phyloP scores from a whole-genome alignment of 495 filamentous ascomycete genomes.

The Tetracladium setigerum region DNA sequence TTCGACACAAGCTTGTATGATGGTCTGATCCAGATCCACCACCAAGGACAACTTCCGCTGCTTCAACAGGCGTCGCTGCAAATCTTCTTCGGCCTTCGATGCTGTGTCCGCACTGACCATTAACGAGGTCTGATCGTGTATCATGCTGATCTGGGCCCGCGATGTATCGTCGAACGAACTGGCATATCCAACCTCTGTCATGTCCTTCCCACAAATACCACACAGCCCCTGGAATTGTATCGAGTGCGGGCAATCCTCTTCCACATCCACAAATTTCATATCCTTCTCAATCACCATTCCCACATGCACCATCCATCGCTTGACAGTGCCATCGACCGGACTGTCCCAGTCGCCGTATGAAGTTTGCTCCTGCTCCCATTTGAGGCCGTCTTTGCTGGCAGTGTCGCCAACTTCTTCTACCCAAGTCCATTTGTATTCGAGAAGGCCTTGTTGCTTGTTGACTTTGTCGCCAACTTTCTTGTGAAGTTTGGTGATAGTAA shows the following conservation, averaged over 20 bases:
- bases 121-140: conserved; percentile 81
- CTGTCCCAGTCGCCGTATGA: conserved; percentile 74
- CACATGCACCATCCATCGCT: conserved; percentile 63
- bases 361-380: conserved; percentile 58
- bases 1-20: conserved; percentile 97
- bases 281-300: conserved; percentile 59
- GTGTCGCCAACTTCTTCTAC: conserved; percentile 67
- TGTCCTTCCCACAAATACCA: conserved; percentile 90
- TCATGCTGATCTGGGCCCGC: conserved; percentile 87
- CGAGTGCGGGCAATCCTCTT: conserved; percentile 87
- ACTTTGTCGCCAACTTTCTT: conserved; percentile 69
- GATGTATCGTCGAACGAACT: conserved; percentile 51
- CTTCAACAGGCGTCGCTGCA: conserved; percentile 73
- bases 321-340: conserved; percentile 69
- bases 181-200: conserved; percentile 62
- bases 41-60: conserved; percentile 82
- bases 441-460: conserved; percentile 63
- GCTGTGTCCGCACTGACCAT: conserved; percentile 69
- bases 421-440: conserved; percentile 77
- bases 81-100: conserved; percentile 70
- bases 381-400: conserved; percentile 57
- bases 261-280: conserved; percentile 62
- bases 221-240: conserved; percentile 88
- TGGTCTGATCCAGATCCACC: conserved; percentile 95
- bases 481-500: conserved; percentile 83